Evolutionary conservation across 768 basidiomycete genomes (phyloP).

Genomic region (Suillus variegatus): DNA sequence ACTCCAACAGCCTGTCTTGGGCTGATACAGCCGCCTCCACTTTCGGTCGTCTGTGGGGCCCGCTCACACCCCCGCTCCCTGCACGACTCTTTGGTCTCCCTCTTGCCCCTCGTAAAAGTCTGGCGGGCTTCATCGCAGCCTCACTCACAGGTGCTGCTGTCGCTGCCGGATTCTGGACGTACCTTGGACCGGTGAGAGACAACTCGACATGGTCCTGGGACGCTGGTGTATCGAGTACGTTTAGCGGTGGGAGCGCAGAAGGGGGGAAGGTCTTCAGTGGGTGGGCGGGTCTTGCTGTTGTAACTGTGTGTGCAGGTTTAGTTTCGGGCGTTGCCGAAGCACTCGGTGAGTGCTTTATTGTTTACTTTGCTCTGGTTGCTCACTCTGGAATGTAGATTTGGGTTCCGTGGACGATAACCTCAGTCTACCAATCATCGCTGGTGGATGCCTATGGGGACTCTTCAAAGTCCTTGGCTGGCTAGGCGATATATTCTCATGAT

Average conservation of each 20-base stretch:
- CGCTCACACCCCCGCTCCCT: slow-evolving; percentile 64
- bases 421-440: slow-evolving; percentile 85
- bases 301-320: slow-evolving; percentile 69
- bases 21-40: slow-evolving; percentile 95
- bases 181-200: slow-evolving; percentile 50
- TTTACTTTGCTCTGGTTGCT: slow-evolving; percentile 5
- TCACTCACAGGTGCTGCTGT: slow-evolving; percentile 69
- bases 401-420: slow-evolving; percentile 88
- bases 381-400: slow-evolving; percentile 53
- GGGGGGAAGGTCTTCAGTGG: slow-evolving; percentile 22
- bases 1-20: slow-evolving; percentile 77
- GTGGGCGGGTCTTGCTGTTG: slow-evolving; percentile 49
- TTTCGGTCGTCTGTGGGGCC: slow-evolving; percentile 82
- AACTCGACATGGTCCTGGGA: slow-evolving; percentile 59
- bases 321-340: slow-evolving; percentile 89
- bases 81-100: slow-evolving; percentile 53
- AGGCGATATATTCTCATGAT: slow-evolving; percentile 20
- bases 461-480: slow-evolving; percentile 45
- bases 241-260: slow-evolving; percentile 10
- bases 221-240: slow-evolving; percentile 42
- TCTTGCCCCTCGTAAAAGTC: slow-evolving; percentile 78
- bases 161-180: slow-evolving; percentile 71
- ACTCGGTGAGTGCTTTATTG: slow-evolving; percentile 57
- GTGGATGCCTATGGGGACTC: slow-evolving; percentile 64
- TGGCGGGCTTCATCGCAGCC: slow-evolving; percentile 84